Base-by-base conservation (phyloP, 2,329 filamentous ascomycete species). In the Fusarium veterinarium region DNA sequence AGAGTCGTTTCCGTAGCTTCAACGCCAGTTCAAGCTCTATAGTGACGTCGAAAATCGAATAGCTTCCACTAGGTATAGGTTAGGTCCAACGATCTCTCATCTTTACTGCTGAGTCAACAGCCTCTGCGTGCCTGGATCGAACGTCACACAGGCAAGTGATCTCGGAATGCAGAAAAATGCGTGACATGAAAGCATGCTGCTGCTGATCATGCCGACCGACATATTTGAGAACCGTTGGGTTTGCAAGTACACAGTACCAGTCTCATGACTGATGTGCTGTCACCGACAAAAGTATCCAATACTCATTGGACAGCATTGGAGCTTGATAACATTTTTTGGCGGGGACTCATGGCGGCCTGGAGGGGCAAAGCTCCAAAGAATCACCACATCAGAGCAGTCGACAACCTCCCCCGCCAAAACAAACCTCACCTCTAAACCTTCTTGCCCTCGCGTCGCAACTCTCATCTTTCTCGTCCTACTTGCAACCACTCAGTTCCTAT, bases 291-390 rank as follows among this genome's bases (percentile, higher is more conserved):
- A 46, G 66, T 69, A 69, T 59, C 28, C 58, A 48, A 69, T 69
- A 69, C 66, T 62, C 57, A 69, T 69, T 69, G 66, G 66, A 69
- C 58, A 69, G 37, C 51, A 28, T 33, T 30, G 59, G 59, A 69
- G 64, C 60, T 72, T 53, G 41, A 73, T 44, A 55, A 44, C 65
- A 71, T 49, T 65, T 74, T 73, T 74, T 72, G 67, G 66, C 67
- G 71, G 71, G 71, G 71, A 68, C 67, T 51, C 33, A 68, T 52
- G 63, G 63, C 48, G 35, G 67, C 71, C 71, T 72, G 63, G 71
- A 73, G 71, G 71, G 71, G 71, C 71, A 73, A 73, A 70, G 66
- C 71, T 73, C 71, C 45, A 73, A 49, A 73, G 67, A 73, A 73
- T 73, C 71, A 74, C 72, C 71, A 69, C 58, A 62, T 72, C 64